Evolutionary conservation across 345 rosid genomes (phyloP), one percentile per base, ranked within the genome.

Genomic region (Hibiscus mutabilis): DNA sequence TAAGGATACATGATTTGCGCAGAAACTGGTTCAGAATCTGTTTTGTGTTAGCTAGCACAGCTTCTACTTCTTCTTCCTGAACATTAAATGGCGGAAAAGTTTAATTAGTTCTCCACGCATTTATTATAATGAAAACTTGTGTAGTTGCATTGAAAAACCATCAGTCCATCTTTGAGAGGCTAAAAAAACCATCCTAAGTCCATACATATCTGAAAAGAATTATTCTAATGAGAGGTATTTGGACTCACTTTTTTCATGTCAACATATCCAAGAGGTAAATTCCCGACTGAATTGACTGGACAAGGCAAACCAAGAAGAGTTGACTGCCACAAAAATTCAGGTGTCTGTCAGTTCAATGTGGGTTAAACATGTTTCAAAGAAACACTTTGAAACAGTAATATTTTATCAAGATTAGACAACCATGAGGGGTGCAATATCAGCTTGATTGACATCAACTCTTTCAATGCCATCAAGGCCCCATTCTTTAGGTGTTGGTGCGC

Each of bases 381-480:
- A 35, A 70, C 56, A 47, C 49, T 58, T 19, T 40, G 3, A 40
- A 33, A 33, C 60, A 15, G 44, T 64, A 72, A 47, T n/a, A 63
- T 35, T 51, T 40, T 22, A 16, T 64, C 29, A 58, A 71, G 40
- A 59, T 53, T 70, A 52, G 56, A 73, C 59, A 80, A 94, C 98
- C 98, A 94, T 90, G 46, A 91, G 84, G 12, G 97, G 88, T 78
- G 98, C 90, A 76, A 94, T 90, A 85, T 94, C 97, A 77, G 96
- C 97, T 87, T 94, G 98, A 83, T 91, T 94, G 76, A 94, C 97
- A 77, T 94, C 97, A 68, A 91, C 90, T 78, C 98, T 88, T 85
- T 94, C 98, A 60, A 91, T 79, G 47, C 79, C 85, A 67, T 79
- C 77, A 66, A 91, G 92, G 61, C 89, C 97, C 98, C 98, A 94